Conservation (phyloP, 345 rosid genomes). For the Aurinia saxatilis region DNA sequence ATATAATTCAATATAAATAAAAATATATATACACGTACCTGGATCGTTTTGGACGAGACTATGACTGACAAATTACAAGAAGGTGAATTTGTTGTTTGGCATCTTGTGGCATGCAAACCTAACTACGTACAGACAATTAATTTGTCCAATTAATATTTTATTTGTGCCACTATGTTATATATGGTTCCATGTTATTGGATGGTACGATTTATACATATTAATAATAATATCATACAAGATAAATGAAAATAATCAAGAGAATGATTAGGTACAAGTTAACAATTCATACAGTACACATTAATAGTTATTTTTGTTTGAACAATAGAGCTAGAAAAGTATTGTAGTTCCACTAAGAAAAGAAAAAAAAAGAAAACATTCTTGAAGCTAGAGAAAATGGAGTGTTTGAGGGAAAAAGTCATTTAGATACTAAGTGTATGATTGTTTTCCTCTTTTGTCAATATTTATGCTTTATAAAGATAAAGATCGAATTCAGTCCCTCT, state of each 20-base stretch:
- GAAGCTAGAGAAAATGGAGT: conserved; percentile 3
- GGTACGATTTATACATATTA: background rate
- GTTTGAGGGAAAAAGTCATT: conserved; percentile 12
- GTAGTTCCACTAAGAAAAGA: background rate
- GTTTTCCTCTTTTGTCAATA: conserved; percentile 20
- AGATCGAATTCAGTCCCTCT: background rate
- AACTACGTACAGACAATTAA: conserved; percentile 21
- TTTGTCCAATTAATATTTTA: background rate
- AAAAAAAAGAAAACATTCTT: background rate
- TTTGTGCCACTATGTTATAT: conserved; percentile 4
- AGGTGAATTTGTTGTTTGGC: conserved; percentile 28
- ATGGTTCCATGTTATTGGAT: conserved; percentile 15
- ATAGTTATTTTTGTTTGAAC: too few species aligned
- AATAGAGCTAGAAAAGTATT: too few species aligned
- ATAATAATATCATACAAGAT: background rate
- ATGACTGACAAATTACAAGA: conserved; percentile 26
- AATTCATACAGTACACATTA: too few species aligned
- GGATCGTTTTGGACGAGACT: conserved; percentile 22
- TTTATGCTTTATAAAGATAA: background rate
- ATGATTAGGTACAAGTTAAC: too few species aligned
- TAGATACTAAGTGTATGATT: conserved; percentile 18
- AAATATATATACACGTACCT: background rate
- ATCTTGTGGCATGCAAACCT: conserved; percentile 35
- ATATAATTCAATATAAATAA: background rate
- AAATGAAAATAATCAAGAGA: background rate